Evolutionary conservation across 108 stramenopile species (phyloP), one percentile per base, ranked within the genome.

Genomic region (Nitzschia palea): DNA sequence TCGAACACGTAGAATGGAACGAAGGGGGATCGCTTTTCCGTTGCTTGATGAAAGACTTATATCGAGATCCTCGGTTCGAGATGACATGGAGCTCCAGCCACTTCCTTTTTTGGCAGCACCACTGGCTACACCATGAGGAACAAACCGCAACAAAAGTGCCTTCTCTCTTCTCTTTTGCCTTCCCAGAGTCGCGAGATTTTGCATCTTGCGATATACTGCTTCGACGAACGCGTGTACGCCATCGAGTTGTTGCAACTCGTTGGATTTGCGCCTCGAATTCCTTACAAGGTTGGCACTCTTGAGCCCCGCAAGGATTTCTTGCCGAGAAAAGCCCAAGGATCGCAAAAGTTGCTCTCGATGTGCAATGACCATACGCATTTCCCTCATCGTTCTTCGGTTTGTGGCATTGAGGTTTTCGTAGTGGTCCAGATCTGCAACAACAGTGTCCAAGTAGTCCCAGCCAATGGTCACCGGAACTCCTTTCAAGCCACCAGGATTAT

Each of bases 201-300:
- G 47, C 17, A 20, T 4, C 22, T 48, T 48, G 47, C 47, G 47
- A 4, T 18, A 4, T 4, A 48, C 5, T 4, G 9, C 18, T 20
- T 48, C 47, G 47, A 48, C 4, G 47, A 12, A 20, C 22, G 9
- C 47, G 22, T 48, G n/a, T 5, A 48, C 5, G 15, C 47, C 17
- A 48, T 48, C 47, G 18, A 48, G 5, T 18, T 18, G 47, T 10
- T 20, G 15, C 47, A 8, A 20, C n/a, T 48, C 47, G n/a, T 48
- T 48, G 47, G 47, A 20, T 18, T 8, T 48, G 15, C 40, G 12
- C 17, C 59, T 14, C 14, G 15, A 15, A n/a, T 40, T 37, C 9
- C 59, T 34, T n/a, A 23, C 40, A 20, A 61, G 15, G 23, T 61
- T 61, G 14, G 59, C 59, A n/a, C 4, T 6, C 59, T 61, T 37